Evolutionary conservation across 768 basidiomycete species (phyloP), one percentile per base, ranked within the genome.

Genomic region (Mycena olivaceomarginata): DNA sequence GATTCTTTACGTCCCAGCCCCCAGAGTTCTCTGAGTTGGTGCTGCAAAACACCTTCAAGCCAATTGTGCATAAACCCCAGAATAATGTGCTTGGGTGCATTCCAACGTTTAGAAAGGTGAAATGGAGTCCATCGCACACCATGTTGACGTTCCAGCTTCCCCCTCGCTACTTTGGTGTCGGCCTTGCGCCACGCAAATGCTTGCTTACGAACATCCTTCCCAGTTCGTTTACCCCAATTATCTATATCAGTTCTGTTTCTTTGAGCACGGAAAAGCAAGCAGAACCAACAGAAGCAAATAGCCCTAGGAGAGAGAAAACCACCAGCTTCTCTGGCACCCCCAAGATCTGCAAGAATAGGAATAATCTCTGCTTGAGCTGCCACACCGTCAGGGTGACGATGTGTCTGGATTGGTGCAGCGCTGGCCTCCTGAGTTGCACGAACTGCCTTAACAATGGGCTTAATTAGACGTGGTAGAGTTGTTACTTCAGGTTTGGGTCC

Each of bases 11-110:
- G 66, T 25, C 76, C 81, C 18, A 80, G 57, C 1, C 80, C 80
- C 81, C 80, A 82, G 22, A 74, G 20, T 20, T 7, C 16, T 10
- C 76, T 68, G 0, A 80, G 62, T 8, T 83, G 79, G 39, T 68
- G 56, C 40, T 72, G 20, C 1, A 82, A 43, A 37, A 76, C 10
- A 8, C 81, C 79, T 67, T 81, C 77, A 5, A 80, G 66, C 71
- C 65, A 72, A 53, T 78, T 79, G 68, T 82, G 82, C 79, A 83
- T 75, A 59, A 67, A 72, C 5, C 80, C 81, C 1, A 83, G 65
- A n/a, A 80, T 37, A 43, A 67, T 41, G 73, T 76, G 31, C 7
- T 39, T 8, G 15, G 81, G 75, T 13, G 81, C 73, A 67, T 83
- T 67, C 73, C 79, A 80, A 41, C 78, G 65, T 5, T 4, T 9